Evolutionary conservation across 257 asterid species (phyloP), one percentile per base, ranked within the genome.

Genomic region (Rubia yunnanensis): DNA sequence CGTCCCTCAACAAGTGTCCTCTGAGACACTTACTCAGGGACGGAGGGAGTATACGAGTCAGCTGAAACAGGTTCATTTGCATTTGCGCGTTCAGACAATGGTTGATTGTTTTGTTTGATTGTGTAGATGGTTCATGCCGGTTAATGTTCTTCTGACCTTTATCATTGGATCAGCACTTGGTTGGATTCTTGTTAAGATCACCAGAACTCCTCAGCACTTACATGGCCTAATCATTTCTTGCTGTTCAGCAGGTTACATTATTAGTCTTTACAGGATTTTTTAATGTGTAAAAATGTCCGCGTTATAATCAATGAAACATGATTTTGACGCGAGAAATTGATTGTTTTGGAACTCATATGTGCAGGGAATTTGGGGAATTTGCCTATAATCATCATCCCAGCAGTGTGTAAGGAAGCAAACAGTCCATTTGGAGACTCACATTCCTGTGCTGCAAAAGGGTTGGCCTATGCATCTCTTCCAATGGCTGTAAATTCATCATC

Each of bases 51-150:
- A 39, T 39, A 39, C 48, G 48, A 39, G 18, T 39, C 17, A 8
- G 41, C 1, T 4, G 18, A 39, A 39, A 39, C 48, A 11, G 23
- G 28, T 11, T 50, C 57, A 7, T 50, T 39, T 50, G 56, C 26
- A 18, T 49, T 23, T 15, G 57, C 0, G 28, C 1, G 20, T 52
- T 2, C 5, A 31, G n/a, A 22, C n/a, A 32, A 1, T 30, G 22
- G 4, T 23, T 28, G 30, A 34, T 59, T 18, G 18, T 58, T 31
- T 14, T 1, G 18, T n/a, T 7, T 20, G 18, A 49, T 35, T 61
- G 53, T 64, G 39, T 55, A 79, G 83, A 69, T 79, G 83, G 83
- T 79, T 79, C 65, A 70, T 76, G 56, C 83, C 78, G 0, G 71
- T 75, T 63, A 79, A 72, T 49, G 62, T 72, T 70, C 76, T 79